Base-by-base conservation (phyloP, 2,329 filamentous ascomycete genomes). In the Fusarium azukiicola region DNA sequence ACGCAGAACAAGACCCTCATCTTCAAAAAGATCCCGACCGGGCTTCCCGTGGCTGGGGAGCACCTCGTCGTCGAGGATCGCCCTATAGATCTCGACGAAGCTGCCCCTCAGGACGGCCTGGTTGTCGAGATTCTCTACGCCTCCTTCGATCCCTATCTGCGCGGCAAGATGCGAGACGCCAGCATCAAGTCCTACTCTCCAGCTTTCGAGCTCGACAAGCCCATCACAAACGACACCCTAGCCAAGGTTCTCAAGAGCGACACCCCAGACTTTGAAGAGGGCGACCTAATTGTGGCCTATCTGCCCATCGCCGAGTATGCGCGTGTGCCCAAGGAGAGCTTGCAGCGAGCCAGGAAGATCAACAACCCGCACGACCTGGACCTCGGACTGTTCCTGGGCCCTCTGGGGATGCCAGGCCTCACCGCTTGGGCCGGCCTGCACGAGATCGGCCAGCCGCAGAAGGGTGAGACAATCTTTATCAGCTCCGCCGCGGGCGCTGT, bases 91-190 rank as follows among this genome's bases (percentile, higher is more conserved):
- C 87, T 94, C 79, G 88, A 78, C 9, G 47, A 93, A 36, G 89
- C 92, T 67, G 85, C 92, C 9, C 91, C 94, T 40, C 91, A 93
- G 36, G 85, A 92, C 58, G 95, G 95, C 78, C 94, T 96, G 52
- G 86, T 98, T 66, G 88, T 95, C 79, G 93, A 96, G 88, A 92
- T 95, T 81, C 92, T 95, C 83, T 96, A 95, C 86, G 90, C 94
- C 79, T 97, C 96, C 52, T 95, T 95, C 88, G 96, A 98, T 87
- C 96, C 96, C 4, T 98, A 98, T 89, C 93, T 96, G 90, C 95
- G 97, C 73, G 95, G 95, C 75, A 93, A 93, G 80, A 97, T 98
- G 95, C 94, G 96, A 64, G 87, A 90, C 64, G 84, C 95, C 11
- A 86, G 89, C 47, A 82, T 88, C 84, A 93, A 95, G 88, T 96